Percentiles rank a stretch among this genome's conserved stretches.
Conservation (phyloP, 495 filamentous ascomycete species). For the Penicillium macrosclerotiorum region DNA sequence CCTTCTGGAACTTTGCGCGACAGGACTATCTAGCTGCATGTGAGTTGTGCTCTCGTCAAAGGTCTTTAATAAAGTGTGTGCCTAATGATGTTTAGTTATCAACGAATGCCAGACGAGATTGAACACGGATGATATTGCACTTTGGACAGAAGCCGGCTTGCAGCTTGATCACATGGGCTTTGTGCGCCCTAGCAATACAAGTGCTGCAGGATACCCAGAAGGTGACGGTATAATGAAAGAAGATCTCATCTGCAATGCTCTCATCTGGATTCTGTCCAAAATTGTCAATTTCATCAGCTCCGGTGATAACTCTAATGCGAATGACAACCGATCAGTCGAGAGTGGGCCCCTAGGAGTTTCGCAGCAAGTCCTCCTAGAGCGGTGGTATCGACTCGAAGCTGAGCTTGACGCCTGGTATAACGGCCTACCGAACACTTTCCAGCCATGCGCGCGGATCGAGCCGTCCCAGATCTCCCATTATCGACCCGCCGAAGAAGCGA, state of each 20-base stretch:
- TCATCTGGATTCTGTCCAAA: slow-evolving; percentile 63
- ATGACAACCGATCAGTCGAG: slow-evolving; percentile 29
- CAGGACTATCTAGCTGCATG: slow-evolving; percentile 65
- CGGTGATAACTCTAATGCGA: slow-evolving; percentile 45
- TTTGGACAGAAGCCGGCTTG: slow-evolving; percentile 63
- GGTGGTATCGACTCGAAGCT: slow-evolving; percentile 53
- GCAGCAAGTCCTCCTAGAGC: slow-evolving; percentile 53
- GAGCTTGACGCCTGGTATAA: slow-evolving; percentile 60
- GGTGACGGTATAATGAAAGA: slow-evolving; percentile 53
- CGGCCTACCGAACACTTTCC: slow-evolving; percentile 57
- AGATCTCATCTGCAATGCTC: slow-evolving; percentile 59
- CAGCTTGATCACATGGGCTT: slow-evolving; percentile 55
- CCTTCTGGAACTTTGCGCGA: slow-evolving; percentile 65
- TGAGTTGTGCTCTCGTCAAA: slow-evolving; percentile 30
- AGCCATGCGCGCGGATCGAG: slow-evolving; percentile 46
- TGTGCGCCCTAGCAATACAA: slow-evolving; percentile 51
- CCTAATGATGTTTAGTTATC: slow-evolving; percentile 44
- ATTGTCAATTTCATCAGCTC: slow-evolving; percentile 61
- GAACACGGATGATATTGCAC: slow-evolving; percentile 56
- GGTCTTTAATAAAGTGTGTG: not conserved
- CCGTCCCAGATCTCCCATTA: slow-evolving; percentile 19
- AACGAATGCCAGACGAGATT: slow-evolving; percentile 59
- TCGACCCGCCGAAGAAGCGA: slow-evolving; percentile 22
- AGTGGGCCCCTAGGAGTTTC: slow-evolving; percentile 45
- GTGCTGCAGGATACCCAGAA: slow-evolving; percentile 44